Conservation (phyloP, 2,329 filamentous ascomycete genomes). For the Aureobasidium sp. region DNA sequence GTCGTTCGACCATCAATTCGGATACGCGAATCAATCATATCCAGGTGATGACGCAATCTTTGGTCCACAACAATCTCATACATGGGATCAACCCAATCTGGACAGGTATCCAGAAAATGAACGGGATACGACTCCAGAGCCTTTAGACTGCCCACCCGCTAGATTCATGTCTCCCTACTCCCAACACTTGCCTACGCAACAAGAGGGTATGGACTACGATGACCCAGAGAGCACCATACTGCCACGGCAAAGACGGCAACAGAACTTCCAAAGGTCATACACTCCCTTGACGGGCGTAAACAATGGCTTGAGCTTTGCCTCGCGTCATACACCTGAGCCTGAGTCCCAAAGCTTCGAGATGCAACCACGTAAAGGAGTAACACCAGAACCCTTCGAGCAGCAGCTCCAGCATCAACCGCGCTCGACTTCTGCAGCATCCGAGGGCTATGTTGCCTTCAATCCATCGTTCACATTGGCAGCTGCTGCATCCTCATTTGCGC, state of each 20-base stretch:
- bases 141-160: neutral
- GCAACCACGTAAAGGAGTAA: conserved; percentile 19
- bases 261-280: conserved; percentile 15
- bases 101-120: neutral
- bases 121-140: neutral
- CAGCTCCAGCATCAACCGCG: neutral
- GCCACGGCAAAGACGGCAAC: neutral
- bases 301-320: conserved; percentile 4
- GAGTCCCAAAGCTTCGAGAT: conserved; percentile 28
- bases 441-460: conserved; percentile 29
- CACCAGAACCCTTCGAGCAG: conserved; percentile 13
- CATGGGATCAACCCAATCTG: neutral
- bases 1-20: neutral
- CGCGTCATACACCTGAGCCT: conserved; percentile 14
- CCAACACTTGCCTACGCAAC: neutral
- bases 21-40: neutral
- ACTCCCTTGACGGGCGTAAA: conserved; percentile 15
- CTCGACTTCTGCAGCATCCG: conserved; percentile 14
- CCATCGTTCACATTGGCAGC: conserved; percentile 19
- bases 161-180: neutral
- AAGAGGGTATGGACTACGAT: neutral
- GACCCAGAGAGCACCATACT: neutral
- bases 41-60: conserved; percentile 11
- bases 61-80: conserved; percentile 3
- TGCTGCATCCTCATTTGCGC: neutral